Evolutionary conservation across 2,329 filamentous ascomycete genomes (phyloP).

Genomic region (Cytospora schulzeri): DNA sequence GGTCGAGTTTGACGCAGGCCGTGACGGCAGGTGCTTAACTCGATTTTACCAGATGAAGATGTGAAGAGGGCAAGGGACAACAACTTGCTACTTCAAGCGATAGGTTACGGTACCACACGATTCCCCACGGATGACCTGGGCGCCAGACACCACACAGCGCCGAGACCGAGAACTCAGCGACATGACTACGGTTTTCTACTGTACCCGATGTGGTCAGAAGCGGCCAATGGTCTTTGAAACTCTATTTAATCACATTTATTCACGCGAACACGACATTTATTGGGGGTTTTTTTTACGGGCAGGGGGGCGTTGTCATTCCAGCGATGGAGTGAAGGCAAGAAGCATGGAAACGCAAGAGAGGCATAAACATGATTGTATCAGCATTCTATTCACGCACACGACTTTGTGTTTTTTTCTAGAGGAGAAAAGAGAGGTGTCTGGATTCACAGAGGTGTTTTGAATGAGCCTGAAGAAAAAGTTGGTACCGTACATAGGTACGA

Average conservation of each 20-base stretch:
- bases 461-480: neutral
- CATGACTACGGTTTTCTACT: neutral
- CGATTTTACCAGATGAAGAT: neutral
- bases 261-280: constrained; percentile 19
- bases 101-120: neutral
- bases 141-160: neutral
- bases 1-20: constrained; percentile 20
- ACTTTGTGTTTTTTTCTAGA: neutral
- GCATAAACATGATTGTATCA: neutral
- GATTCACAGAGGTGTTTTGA: neutral
- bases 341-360: neutral
- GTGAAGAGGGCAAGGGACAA: neutral
- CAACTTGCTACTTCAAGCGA: neutral
- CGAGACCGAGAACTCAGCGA: neutral
- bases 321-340: neutral
- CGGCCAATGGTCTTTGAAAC: neutral
- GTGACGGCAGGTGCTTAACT: constrained; percentile 23
- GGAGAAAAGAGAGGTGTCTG: neutral
- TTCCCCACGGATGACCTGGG: neutral
- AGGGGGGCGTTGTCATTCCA: neutral
- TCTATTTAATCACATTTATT: constrained; percentile 11
- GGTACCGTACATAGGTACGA: neutral
- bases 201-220: neutral
- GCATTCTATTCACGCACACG: neutral
- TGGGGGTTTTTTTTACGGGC: neutral